Evolutionary conservation across 2,329 filamentous ascomycete species (phyloP), one percentile per base, ranked within the genome.

Genomic region (Alternaria brassicae): DNA sequence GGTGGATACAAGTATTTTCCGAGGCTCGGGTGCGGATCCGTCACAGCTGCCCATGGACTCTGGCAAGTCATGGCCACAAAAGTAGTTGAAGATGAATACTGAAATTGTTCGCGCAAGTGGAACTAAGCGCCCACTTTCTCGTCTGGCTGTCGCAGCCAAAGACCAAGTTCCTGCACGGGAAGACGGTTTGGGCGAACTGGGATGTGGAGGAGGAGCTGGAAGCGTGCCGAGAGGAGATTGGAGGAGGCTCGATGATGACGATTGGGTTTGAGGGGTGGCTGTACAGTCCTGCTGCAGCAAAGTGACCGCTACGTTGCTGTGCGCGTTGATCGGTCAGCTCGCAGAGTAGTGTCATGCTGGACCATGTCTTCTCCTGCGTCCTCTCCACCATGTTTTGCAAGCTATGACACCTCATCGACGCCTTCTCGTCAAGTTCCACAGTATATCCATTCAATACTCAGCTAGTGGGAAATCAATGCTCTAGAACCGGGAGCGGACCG

Each of bases 141-240:
- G 56, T 78, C 8, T 78, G 76, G 76, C 61, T 77, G 10, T 65
- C 72, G 13, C 70, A 65, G 47, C 42, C 60, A 9, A 58, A 65
- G 41, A 68, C 62, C 4, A 52, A 56, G 9, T 68, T 62, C 39
- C 44, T 72, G n/a, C 61, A 58, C 25, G 69, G 69, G 1, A 63
- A 60, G 44, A 70, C 61, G 48, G 39, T 70, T n/a, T 66, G 63
- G 60, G 61, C 49, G 6, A 74, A 66, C 9, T 77, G 72, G 74
- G 74, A 77, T 66, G 70, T 75, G 58, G 60, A 69, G 21, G 60
- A 69, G 21, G 72, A 77, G 60, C 44, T 76, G 21, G 61, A 68
- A 51, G 60, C 41, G 8, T 61, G 67, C 47, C 63, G 53, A 47
- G 58, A 70, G 12, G 69, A 73, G 61, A 70, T 75, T 57, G 56